Conservation (phyloP, 441 rosid genomes). For the Jatropha podagrica region DNA sequence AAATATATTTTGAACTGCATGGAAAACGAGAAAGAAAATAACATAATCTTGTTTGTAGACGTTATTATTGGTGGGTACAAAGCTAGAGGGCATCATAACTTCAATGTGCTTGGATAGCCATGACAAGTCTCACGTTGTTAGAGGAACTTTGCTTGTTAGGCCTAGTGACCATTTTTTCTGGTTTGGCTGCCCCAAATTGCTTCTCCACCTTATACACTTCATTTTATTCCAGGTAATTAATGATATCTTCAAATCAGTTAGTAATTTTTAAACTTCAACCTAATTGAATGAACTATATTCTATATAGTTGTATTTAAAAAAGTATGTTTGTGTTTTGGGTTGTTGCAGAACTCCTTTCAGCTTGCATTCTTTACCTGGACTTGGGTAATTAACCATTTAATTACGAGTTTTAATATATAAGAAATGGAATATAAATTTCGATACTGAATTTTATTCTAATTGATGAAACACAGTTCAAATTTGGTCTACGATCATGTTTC, state of each 20-base stretch:
- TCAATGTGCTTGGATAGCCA: constrained; percentile 66
- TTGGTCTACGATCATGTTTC: constrained; percentile 63
- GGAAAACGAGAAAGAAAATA: neutral
- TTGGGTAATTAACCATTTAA: constrained; percentile 44
- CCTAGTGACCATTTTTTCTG: constrained; percentile 72
- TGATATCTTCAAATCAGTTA: neutral
- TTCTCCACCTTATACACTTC: constrained; percentile 66
- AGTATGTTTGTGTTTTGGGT: neutral
- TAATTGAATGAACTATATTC: too few species aligned
- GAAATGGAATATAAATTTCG: neutral
- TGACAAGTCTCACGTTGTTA: constrained; percentile 53
- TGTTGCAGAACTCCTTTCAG: constrained; percentile 74
- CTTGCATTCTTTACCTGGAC: constrained; percentile 85
- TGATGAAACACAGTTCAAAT: constrained; percentile 49
- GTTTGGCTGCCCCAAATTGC: constrained; percentile 61
- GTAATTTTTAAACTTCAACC: neutral
- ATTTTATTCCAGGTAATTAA: constrained; percentile 60
- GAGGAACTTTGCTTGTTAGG: constrained; percentile 62
- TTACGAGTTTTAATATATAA: neutral
- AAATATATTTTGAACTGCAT: neutral
- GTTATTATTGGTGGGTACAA: constrained; percentile 63
- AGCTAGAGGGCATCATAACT: constrained; percentile 66
- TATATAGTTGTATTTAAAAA: neutral
- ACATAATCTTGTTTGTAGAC: constrained; percentile 34
- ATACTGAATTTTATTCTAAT: constrained; percentile 3